These are phyloP conservation scores for Phalaenopsis aphrodite DNA, from an alignment of 106 monocot genomes.

Conservation along the genomic window DNA sequence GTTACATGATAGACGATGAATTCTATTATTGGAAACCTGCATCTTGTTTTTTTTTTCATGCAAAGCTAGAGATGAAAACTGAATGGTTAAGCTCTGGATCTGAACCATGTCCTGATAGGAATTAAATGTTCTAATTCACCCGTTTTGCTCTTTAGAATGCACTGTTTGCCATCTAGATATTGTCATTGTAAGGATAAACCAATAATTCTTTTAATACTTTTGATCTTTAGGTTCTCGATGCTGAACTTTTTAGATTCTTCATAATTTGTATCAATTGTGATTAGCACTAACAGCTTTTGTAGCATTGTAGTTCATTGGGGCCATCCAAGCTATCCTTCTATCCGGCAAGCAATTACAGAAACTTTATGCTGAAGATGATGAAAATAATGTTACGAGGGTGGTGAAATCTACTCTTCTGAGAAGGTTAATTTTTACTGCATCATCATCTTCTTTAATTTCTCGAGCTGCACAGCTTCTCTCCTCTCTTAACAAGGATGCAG, in stretches of 20 bases:
- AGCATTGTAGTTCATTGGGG: conserved; percentile 53
- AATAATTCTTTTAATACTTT: not conserved
- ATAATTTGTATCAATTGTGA: not conserved
- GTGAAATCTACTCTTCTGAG: conserved; percentile 68
- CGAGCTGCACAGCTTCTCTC: conserved; percentile 68
- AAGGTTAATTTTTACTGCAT: conserved; percentile 76
- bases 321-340: conserved; percentile 59
- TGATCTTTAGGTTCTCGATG: not conserved
- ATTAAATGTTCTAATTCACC: not conserved
- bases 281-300: not conserved
- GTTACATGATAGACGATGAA: not conserved
- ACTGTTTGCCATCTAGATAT: not conserved
- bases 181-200: not conserved
- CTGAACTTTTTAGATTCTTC: conserved; percentile 1
- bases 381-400: conserved; percentile 3
- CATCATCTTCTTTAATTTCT: conserved; percentile 63
- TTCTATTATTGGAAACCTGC: not conserved
- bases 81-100: not conserved
- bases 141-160: not conserved
- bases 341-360: conserved; percentile 71
- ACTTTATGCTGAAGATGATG: conserved; percentile 47
- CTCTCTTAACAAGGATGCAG: conserved; percentile 76
- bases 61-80: not conserved
- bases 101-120: not conserved
- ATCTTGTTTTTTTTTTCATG: not conserved